Evolutionary conservation across 2,329 filamentous ascomycete genomes (phyloP).

Genomic region (Colletotrichum godetiae): DNA sequence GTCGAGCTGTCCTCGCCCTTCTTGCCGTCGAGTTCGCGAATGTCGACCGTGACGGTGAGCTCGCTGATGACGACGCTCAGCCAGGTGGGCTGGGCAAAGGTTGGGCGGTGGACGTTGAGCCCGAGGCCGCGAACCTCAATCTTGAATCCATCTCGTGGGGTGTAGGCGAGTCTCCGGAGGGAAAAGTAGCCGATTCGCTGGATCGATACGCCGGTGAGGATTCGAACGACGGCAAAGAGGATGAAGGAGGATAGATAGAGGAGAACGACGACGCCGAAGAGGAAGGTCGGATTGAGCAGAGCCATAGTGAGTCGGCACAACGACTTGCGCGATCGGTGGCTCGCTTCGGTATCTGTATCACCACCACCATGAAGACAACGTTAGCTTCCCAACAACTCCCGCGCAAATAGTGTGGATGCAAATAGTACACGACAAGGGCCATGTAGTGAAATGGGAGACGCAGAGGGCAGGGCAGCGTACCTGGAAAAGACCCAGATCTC

Average conservation of each 20-base stretch:
- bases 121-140: constrained; percentile 92
- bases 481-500: constrained; percentile 32
- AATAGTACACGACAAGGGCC: background rate
- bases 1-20: constrained; percentile 49
- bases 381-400: constrained; percentile 17
- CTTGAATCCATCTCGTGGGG: constrained; percentile 86
- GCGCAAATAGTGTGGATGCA: background rate
- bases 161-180: constrained; percentile 89
- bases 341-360: constrained; percentile 30
- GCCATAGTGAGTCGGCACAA: constrained; percentile 61
- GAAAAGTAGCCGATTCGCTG: constrained; percentile 95
- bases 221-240: constrained; percentile 90
- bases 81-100: constrained; percentile 97
- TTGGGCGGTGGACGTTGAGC: constrained; percentile 89
- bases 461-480: constrained; percentile 5
- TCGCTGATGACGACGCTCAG: constrained; percentile 90
- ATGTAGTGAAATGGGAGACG: constrained; percentile 8
- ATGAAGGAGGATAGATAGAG: constrained; percentile 93
- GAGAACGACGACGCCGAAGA: constrained; percentile 86
- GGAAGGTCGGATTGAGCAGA: constrained; percentile 80
- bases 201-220: constrained; percentile 93
- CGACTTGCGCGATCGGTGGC: constrained; percentile 14
- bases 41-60: constrained; percentile 84
- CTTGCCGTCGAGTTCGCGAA: constrained; percentile 70
- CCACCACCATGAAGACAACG: background rate